Conservation (phyloP, 225 moss, liverwort and hornwort genomes). For the Rhytidiadelphus loreus region DNA sequence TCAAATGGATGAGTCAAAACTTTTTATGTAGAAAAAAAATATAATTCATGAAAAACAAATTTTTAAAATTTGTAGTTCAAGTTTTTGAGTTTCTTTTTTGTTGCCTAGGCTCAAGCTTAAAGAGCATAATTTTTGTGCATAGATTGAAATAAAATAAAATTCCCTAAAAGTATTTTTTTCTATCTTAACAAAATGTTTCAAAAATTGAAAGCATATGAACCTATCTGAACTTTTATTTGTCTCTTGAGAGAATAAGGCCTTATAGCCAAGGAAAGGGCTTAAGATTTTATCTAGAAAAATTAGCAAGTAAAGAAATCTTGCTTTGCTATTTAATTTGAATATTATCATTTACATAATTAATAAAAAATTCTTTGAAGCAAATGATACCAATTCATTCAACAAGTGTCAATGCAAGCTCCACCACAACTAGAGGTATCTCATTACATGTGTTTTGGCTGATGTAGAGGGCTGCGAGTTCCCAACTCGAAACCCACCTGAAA, state of each 20-base stretch:
- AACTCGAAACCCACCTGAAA: too few relatives aligned
- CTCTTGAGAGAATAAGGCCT: rapidly evolving
- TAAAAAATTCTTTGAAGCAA: not conserved
- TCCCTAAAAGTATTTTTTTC: rapidly evolving
- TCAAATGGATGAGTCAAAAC: not conserved
- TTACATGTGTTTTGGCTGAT: too few relatives aligned
- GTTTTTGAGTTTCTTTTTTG: not conserved
- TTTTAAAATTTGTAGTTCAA: not conserved
- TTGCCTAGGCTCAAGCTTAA: not conserved
- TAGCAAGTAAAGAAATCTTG: not conserved
- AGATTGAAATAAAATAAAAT: too few relatives aligned
- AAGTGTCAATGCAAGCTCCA: not conserved
- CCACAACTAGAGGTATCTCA: rapidly evolving
- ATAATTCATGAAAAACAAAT: rapidly evolving
- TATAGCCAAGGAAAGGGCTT: rapidly evolving
- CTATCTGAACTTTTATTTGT: rapidly evolving
- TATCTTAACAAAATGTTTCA: not conserved
- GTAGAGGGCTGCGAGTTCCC: too few relatives aligned
- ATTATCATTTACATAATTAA: not conserved
- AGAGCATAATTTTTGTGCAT: not conserved
- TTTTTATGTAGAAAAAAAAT: not conserved
- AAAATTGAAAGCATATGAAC: not conserved
- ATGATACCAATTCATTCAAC: not conserved
- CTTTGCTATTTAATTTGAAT: not conserved
- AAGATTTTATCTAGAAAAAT: not conserved